Conservation (phyloP, 306 rosid species). For the Rosa persica region DNA sequence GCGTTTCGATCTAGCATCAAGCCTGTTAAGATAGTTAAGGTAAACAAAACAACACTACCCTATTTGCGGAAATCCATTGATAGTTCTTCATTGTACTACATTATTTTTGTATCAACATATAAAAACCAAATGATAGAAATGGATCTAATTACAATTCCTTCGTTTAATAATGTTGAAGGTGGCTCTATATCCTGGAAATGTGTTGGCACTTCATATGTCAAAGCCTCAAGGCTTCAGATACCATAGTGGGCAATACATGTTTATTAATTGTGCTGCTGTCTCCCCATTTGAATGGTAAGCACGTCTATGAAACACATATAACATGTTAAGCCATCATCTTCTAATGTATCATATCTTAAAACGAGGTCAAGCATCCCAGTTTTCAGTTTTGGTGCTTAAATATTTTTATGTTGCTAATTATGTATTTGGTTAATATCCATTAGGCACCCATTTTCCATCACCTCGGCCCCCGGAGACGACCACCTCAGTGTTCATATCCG, state of each 20-base stretch:
- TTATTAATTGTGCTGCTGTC: constrained; percentile 22
- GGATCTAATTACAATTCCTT: no score
- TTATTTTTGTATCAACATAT: neutral
- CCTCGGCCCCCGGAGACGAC: constrained; percentile 67
- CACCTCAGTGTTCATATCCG: constrained; percentile 67
- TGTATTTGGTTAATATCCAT: neutral
- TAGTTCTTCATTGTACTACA: neutral
- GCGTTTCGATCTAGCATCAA: constrained; percentile 15
- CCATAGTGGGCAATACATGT: constrained; percentile 64
- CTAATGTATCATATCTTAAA: neutral
- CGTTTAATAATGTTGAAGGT: constrained; percentile 41
- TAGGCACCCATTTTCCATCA: constrained; percentile 78
- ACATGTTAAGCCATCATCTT: neutral
- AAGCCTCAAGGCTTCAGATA: constrained; percentile 63
- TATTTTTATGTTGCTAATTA: neutral
- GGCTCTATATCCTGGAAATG: constrained; percentile 68
- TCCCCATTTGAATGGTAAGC: constrained; percentile 29
- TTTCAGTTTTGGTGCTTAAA: neutral
- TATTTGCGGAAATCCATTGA: neutral
- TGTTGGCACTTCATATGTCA: constrained; percentile 57
- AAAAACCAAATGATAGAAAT: neutral
- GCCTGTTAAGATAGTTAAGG: constrained; percentile 19
- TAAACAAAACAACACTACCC: neutral
- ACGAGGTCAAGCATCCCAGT: neutral
- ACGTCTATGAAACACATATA: neutral